Evolutionary conservation across 345 rosid genomes (phyloP).

Genomic region (Cardamine occulta): DNA sequence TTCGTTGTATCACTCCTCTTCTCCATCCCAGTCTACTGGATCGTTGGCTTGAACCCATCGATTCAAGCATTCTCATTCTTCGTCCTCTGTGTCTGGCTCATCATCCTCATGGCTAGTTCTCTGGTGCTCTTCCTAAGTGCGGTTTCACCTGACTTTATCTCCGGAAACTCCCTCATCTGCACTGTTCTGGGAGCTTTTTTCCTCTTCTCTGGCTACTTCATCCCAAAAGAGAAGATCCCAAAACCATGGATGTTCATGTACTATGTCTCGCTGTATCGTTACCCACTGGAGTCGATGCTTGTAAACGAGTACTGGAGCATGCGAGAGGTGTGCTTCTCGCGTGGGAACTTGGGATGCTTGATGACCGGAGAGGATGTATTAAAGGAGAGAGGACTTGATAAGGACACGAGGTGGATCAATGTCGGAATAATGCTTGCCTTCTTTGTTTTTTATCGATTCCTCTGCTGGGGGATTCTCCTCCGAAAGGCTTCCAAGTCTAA

Average conservation of each 20-base stretch:
- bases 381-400: constrained; percentile 70
- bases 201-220: constrained; percentile 89
- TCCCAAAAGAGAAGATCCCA: constrained; percentile 83
- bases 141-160: constrained; percentile 77
- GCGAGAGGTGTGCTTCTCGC: constrained; percentile 64
- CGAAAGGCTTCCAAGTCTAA: constrained; percentile 66
- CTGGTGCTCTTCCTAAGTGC: constrained; percentile 81
- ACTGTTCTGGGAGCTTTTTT: constrained; percentile 85
- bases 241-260: constrained; percentile 93
- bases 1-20: constrained; percentile 71
- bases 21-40: constrained; percentile 81
- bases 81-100: constrained; percentile 74
- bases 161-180: constrained; percentile 83
- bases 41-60: constrained; percentile 82
- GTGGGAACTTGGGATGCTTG: constrained; percentile 45
- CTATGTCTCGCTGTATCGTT: constrained; percentile 78
- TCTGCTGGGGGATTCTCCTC: constrained; percentile 77
- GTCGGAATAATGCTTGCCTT: constrained; percentile 90
- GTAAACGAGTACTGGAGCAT: constrained; percentile 84
- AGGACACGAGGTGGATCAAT: constrained; percentile 72
- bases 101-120: constrained; percentile 82
- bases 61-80: constrained; percentile 66
- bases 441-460: constrained; percentile 75
- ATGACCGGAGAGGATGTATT: constrained; percentile 73
- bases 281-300: constrained; percentile 76